Base-by-base conservation (phyloP, 768 basidiomycete species). In the Russula emetica region DNA sequence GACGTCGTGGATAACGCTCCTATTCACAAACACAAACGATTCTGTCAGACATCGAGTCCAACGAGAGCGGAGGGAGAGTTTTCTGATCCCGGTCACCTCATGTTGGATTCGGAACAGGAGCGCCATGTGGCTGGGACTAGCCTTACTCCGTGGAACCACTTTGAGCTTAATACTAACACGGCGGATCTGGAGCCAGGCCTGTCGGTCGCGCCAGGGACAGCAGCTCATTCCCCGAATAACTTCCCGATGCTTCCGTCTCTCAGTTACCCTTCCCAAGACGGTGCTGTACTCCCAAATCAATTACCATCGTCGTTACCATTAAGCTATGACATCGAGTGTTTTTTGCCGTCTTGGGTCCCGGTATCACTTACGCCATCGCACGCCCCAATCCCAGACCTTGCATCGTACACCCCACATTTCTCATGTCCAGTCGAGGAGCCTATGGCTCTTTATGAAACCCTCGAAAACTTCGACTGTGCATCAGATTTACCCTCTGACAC, bases 401-500 rank as follows among this genome's bases (percentile, higher is more conserved):
- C 18, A 49, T 20, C 22, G 6, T 5, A 14, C 28, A 42, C 24
- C 8, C 22, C 7, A 5, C 20, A 13, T 34, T 30, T n/a, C 38
- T 45, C 24, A 26, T 16, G 13, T 10, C 24, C 47, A 11, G 16
- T 28, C 8, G 38, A 47, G 32, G 45, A 49, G 20, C 30, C 28
- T 24, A 45, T 42, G 5, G 58, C 36, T n/a, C 57, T 20, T 34
- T 20, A 44, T 20, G 30, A 45, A 34, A 18, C 7, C 58, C 28
- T 10, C 53, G 20, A 45, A 47, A 47, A 22, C 10, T 22, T 55
- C 14, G 63, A 60, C 28, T 55, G 42, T 26, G n/a, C 38, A 6
- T 24, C 24, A 24, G 63, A 60, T 60, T 64, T 47, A 20, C 40
- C 53, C n/a, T 60, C 58, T 24, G 58, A 55, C 47, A 22, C 38